Evolutionary conservation across 768 basidiomycete genomes (phyloP).

Genomic region (Guyanaporus albipodus): DNA sequence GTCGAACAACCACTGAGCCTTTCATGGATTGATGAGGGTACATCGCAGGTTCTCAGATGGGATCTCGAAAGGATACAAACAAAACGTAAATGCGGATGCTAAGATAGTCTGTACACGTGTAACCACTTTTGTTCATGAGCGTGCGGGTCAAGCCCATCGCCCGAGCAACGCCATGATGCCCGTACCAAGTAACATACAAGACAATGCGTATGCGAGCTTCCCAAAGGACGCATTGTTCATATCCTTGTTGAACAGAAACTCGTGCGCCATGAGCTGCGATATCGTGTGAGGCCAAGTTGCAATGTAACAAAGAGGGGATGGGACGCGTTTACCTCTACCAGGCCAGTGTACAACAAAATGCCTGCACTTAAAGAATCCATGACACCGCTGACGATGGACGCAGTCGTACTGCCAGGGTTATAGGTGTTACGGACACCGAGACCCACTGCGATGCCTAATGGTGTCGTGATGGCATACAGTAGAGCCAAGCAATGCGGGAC

Average conservation of each 20-base stretch:
- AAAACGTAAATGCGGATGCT: too few relatives aligned
- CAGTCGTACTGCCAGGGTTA: conserved; percentile 73
- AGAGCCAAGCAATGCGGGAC: conserved; percentile 58
- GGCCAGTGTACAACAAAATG: conserved; percentile 82
- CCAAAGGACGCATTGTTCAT: conserved; percentile 69
- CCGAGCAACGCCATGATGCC: conserved; percentile 91
- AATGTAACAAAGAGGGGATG: background rate
- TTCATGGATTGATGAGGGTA: too few relatives aligned
- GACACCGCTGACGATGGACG: conserved; percentile 78
- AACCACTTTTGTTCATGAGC: too few relatives aligned
- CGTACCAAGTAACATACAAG: conserved; percentile 78
- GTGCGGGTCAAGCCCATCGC: conserved; percentile 65
- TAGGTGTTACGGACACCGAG: conserved; percentile 73
- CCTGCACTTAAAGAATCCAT: conserved; percentile 85
- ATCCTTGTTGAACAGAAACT: conserved; percentile 87
- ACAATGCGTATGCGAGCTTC: conserved; percentile 67
- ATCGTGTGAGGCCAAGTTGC: conserved; percentile 5
- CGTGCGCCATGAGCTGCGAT: conserved; percentile 81
- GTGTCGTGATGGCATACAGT: conserved; percentile 75
- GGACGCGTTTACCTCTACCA: conserved; percentile 60
- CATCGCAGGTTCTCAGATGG: too few relatives aligned
- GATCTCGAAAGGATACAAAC: too few relatives aligned
- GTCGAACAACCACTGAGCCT: background rate
- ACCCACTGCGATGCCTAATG: conserved; percentile 84
- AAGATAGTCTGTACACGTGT: too few relatives aligned